These are phyloP conservation scores for Fusarium fujikuroi DNA, from an alignment of 2,329 filamentous ascomycete genomes.

Conservation along the genomic window DNA sequence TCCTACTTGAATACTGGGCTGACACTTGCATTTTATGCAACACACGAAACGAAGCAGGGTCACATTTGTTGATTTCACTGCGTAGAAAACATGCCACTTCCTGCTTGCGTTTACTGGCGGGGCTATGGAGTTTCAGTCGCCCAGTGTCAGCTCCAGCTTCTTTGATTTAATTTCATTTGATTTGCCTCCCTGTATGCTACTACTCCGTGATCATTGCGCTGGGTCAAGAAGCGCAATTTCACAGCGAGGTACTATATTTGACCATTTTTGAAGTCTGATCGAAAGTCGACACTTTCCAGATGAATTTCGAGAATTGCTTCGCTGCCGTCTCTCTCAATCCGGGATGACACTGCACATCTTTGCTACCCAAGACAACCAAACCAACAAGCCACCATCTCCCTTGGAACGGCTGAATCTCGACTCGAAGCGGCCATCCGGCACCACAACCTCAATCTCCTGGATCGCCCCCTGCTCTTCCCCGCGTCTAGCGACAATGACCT, in stretches of 20 bases:
- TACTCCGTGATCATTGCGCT: not conserved
- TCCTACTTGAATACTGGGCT: constrained; percentile 6
- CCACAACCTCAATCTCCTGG: not conserved
- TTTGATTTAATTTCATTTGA: not conserved
- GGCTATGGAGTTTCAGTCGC: not conserved
- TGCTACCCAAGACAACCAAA: not conserved
- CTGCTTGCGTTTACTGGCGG: constrained; percentile 8
- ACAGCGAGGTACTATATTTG: not conserved
- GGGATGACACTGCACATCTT: not conserved
- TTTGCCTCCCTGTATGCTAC: not conserved
- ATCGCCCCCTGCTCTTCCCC: not conserved
- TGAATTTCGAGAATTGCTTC: not conserved
- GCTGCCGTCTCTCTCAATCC: not conserved
- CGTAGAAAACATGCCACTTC: constrained; percentile 26
- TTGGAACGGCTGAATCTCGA: constrained; percentile 12
- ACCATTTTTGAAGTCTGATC: not conserved
- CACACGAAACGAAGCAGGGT: not conserved
- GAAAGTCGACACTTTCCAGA: not conserved
- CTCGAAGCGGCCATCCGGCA: not conserved
- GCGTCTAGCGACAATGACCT: constrained; percentile 21
- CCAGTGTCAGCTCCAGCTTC: not conserved
- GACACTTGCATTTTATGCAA: constrained; percentile 30
- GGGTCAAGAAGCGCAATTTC: not conserved
- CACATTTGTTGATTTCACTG: not conserved
- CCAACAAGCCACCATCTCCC: constrained; percentile 7